These are phyloP conservation scores for Dioszegia hungarica DNA, from an alignment of 768 basidiomycete species.

Conservation along the genomic window DNA sequence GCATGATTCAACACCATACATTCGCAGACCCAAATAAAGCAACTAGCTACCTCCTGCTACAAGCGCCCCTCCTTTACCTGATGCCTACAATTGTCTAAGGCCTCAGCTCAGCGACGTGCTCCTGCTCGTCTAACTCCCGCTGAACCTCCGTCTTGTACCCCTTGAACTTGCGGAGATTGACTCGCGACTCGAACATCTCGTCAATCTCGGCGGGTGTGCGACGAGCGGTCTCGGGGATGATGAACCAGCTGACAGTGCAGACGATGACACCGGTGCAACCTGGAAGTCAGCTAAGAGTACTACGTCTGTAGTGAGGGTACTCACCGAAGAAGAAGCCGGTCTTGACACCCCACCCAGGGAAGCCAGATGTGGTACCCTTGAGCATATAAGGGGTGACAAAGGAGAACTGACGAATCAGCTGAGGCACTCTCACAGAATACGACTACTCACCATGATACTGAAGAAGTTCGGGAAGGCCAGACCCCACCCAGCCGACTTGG, in stretches of 20 bases:
- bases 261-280: not conserved
- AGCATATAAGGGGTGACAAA: conserved; percentile 11
- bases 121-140: conserved; percentile 2
- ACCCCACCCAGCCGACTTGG: conserved; percentile 16
- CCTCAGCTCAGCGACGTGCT: not conserved
- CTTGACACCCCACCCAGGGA: conserved; percentile 17
- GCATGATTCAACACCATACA: too few relatives aligned
- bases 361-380: not conserved
- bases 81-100: too few relatives aligned
- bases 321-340: conserved; percentile 17
- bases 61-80: too few relatives aligned
- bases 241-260: conserved; percentile 6
- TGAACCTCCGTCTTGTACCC: conserved; percentile 15
- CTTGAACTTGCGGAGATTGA: conserved; percentile 10
- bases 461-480: conserved; percentile 13
- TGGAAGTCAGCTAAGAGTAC: conserved; percentile 1
- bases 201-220: conserved; percentile 14
- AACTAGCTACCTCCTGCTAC: too few relatives aligned
- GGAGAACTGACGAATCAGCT: conserved; percentile 15
- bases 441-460: conserved; percentile 10
- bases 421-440: not conserved
- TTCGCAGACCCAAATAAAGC: too few relatives aligned
- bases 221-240: conserved; percentile 14
- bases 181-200: conserved; percentile 11
- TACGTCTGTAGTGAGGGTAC: not conserved